Evolutionary conservation across 768 basidiomycete genomes (phyloP).

Genomic region (Pleurotus citrinopileatus): DNA sequence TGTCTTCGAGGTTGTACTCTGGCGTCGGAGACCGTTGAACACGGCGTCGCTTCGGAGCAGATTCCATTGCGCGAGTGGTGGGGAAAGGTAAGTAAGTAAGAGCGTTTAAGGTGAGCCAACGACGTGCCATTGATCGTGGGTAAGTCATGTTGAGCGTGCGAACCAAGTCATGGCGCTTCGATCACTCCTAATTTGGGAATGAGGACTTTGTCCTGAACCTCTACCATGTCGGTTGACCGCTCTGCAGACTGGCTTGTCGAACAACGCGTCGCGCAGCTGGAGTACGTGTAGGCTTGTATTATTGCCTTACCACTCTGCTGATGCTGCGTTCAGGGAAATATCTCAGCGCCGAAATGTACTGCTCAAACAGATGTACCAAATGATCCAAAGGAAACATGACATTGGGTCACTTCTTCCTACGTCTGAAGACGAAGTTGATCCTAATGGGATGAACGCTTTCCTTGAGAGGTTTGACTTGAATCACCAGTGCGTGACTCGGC

Average conservation of each 20-base stretch:
- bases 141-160: background rate
- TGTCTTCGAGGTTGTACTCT: conserved; percentile 58
- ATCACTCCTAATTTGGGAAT: background rate
- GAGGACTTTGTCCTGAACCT: background rate
- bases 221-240: conserved; percentile 15
- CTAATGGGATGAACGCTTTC: conserved; percentile 44
- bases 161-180: background rate
- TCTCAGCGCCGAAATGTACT: conserved; percentile 65
- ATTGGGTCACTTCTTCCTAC: conserved; percentile 36
- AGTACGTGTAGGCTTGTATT: conserved; percentile 26
- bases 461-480: conserved; percentile 54
- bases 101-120: no score
- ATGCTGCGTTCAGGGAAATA: conserved; percentile 44
- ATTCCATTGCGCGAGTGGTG: conserved; percentile 23
- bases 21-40: conserved; percentile 58
- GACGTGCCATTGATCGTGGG: background rate
- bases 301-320: conserved; percentile 11
- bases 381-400: conserved; percentile 54
- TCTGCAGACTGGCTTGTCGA: conserved; percentile 36
- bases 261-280: conserved; percentile 40
- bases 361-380: conserved; percentile 66
- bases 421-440: conserved; percentile 37
- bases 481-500: conserved; percentile 40
- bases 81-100: no score
- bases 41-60: conserved; percentile 49